Evolutionary conservation across 768 basidiomycete genomes (phyloP), one percentile per base, ranked within the genome.

Genomic region (Lactarius psammicola): DNA sequence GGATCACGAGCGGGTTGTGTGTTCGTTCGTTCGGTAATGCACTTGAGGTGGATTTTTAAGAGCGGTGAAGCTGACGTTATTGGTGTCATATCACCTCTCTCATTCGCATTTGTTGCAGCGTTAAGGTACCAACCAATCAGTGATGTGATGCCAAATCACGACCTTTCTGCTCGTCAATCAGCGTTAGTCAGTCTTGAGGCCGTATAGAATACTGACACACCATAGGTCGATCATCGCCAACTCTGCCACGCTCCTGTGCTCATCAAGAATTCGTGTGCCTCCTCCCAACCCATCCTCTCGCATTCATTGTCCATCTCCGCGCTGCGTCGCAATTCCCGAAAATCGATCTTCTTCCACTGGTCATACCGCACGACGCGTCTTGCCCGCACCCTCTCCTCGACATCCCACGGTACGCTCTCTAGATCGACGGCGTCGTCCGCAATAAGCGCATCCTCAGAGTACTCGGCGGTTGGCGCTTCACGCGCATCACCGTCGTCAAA

Each of bases 331-430:
- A 82, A 72, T 77, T 97, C 95, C 72, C 79, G 72, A n/a, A n/a
- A n/a, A n/a, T 95, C 86, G 4, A 96, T 80, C 71, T 68, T 74
- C 75, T 84, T 84, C 96, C 94, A 98, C 66, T 88, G 86, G 30
- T 76, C 75, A 73, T 94, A 92, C 56, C 81, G 79, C 1, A 85
- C 84, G 2, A 93, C 82, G 10, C 72, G 49, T 18, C 78, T 78
- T 28, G 74, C 78, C 71, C 67, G 69, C 58, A 82, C 69, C 0
- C 77, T 84, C 57, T 74, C 76, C 68, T 74, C 74, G 20, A 86
- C 80, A 69, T 81, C 84, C 64, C 69, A 70, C 1, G 88, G 87
- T 5, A 80, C 75, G 26, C 74, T 76, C 30, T 86, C 84, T n/a
- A 74, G 66, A 23, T 68, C 69, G 15, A 40, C 38, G 7, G 70